Evolutionary conservation across 331 rosid genomes (phyloP).

Genomic region (Stylosanthes scabra): DNA sequence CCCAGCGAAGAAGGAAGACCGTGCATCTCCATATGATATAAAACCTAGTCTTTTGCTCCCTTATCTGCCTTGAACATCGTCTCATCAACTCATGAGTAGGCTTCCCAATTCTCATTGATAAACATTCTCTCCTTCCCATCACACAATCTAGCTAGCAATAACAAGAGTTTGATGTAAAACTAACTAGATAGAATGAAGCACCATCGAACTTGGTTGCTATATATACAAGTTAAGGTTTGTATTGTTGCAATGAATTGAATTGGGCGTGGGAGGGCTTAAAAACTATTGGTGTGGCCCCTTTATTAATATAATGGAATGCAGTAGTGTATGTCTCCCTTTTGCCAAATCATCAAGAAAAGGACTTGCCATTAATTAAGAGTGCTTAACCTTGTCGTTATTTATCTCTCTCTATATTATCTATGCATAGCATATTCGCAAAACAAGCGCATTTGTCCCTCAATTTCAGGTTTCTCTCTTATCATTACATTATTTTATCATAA

Average conservation of each 20-base stretch:
- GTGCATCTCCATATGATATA: conserved; percentile 87
- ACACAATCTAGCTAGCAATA: background rate
- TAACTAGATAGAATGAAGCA: too few relatives aligned
- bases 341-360: conserved; percentile 45
- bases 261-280: conserved; percentile 31
- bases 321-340: conserved; percentile 45
- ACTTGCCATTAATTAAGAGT: conserved; percentile 41
- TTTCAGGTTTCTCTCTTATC: conserved; percentile 37
- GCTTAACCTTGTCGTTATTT: conserved; percentile 55
- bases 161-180: too few relatives aligned
- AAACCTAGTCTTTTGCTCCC: conserved; percentile 72
- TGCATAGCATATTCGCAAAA: conserved; percentile 11
- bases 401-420: conserved; percentile 31
- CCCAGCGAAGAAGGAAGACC: conserved; percentile 69
- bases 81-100: conserved; percentile 44
- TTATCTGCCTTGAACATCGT: conserved; percentile 64
- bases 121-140: conserved; percentile 37
- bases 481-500: conserved; percentile 25
- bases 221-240: too few relatives aligned
- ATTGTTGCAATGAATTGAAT: too few relatives aligned
- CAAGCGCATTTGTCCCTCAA: conserved; percentile 37
- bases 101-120: conserved; percentile 49
- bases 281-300: conserved; percentile 48
- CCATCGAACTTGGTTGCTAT: too few relatives aligned
- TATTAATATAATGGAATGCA: conserved; percentile 26